Evolutionary conservation across 2,329 filamentous ascomycete species (phyloP).

Genomic region (Dactylellina haptotyla): DNA sequence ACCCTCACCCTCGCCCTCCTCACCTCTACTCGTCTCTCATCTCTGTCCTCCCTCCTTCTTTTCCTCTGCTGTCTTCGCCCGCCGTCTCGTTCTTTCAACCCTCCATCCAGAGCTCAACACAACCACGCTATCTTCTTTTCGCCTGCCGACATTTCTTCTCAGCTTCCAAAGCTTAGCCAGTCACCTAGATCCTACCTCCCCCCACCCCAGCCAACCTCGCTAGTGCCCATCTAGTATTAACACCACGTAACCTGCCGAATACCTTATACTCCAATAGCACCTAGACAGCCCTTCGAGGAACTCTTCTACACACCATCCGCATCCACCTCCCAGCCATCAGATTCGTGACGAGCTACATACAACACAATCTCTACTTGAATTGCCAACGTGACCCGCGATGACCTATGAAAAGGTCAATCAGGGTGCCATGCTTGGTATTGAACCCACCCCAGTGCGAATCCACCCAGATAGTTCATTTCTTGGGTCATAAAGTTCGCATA

Average conservation of each 20-base stretch:
- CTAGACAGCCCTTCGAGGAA: no score
- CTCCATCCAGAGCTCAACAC: neutral
- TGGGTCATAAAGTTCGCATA: no score
- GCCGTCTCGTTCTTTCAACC: neutral
- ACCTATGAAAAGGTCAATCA: conserved; percentile 36
- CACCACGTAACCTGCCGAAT: no score
- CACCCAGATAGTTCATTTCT: neutral
- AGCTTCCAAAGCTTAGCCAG: no score
- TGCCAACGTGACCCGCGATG: conserved; percentile 19
- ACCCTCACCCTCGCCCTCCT: neutral
- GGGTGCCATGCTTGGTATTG: conserved; percentile 35
- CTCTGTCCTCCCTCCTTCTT: neutral
- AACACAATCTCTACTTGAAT: no score
- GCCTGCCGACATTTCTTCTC: neutral
- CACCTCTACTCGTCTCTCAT: neutral
- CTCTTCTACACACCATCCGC: no score
- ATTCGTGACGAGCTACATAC: no score
- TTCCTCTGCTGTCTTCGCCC: neutral
- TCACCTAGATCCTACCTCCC: no score
- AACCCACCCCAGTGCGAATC: neutral
- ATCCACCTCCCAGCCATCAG: no score
- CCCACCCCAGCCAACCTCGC: no score
- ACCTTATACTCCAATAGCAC: no score
- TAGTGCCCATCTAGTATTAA: no score
- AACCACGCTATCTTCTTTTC: neutral